Evolutionary conservation across 2,329 filamentous ascomycete species (phyloP), one percentile per base, ranked within the genome.

Genomic region (Fusarium pininemorale): DNA sequence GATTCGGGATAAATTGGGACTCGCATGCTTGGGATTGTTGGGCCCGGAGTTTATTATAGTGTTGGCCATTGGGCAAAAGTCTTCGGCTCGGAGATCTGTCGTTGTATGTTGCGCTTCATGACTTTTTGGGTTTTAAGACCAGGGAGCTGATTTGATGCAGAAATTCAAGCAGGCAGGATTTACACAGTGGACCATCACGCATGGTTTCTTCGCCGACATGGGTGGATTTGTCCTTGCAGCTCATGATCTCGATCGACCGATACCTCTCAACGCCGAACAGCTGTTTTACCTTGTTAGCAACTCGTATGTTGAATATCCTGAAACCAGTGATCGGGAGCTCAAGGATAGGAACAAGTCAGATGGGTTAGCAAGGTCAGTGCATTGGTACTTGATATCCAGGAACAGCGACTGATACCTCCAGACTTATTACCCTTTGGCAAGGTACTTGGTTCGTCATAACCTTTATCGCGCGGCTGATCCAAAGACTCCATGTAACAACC

Each of bases 181-280:
- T 12, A 28, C 16, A 13, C 16, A 56, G 20, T 73, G 69, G 70
- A 69, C 54, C 2, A 55, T 66, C 7, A 63, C 58, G 1, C 69
- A 72, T 41, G 69, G 47, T 2, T 73, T 73, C 28, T 73, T 73
- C 18, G 65, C 65, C 7, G 65, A 72, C 3, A 72, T 73, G 69
- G 70, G 65, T 1, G 69, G 69, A 14, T 72, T 72, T 35, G 41
- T 66, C 2, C 57, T 73, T 10, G 15, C 9, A 6, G 35, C 51
- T 3, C 11, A 38, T 0, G 60, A 51, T 37, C 45, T 54, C 1
- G 2, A 3, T 1, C 16, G 4, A 7, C 32, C 42, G 2, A 30
- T 72, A 30, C 61, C 70, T 0, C 42, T 73, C 9, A 58, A 72
- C 26, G 65, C 70, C n/a, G 70, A 73, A 15, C 70, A 73, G 24